Conservation (phyloP, 192 early-diverging fungal species). For the Lobulomyces angularis region DNA sequence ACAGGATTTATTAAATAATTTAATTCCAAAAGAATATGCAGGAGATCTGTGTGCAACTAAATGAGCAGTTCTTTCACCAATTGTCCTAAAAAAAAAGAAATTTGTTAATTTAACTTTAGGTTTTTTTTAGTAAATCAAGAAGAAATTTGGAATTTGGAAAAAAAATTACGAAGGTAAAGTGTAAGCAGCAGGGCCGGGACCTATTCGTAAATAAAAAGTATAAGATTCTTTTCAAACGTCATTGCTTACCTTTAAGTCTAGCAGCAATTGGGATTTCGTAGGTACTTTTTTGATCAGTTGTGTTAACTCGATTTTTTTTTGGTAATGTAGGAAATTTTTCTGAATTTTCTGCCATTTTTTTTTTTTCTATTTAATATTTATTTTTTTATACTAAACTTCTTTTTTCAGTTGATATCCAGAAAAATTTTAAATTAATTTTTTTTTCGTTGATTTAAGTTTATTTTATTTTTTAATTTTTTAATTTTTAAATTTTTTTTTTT, state of each 20-base stretch:
- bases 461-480: too few relatives aligned
- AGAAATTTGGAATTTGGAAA: background rate
- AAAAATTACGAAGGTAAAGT: slow-evolving; percentile 37
- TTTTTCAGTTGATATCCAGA: too few relatives aligned
- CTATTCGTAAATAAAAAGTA: slow-evolving; percentile 7
- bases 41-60: slow-evolving; percentile 16
- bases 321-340: background rate
- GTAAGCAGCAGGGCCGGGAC: slow-evolving; percentile 46
- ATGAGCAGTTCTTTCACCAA: background rate
- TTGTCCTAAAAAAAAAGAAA: too few relatives aligned
- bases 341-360: background rate
- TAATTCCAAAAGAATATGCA: slow-evolving; percentile 47
- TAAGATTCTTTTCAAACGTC: background rate
- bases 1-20: slow-evolving; percentile 8
- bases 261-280: slow-evolving; percentile 44
- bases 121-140: too few relatives aligned
- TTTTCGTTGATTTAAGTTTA: too few relatives aligned
- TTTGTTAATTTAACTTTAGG: too few relatives aligned
- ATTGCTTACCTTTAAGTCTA: slow-evolving; percentile 28
- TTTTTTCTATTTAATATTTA: too few relatives aligned
- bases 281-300: too few relatives aligned
- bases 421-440: too few relatives aligned
- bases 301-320: slow-evolving; percentile 1
- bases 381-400: too few relatives aligned
- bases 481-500: too few relatives aligned